Base-by-base conservation (phyloP, 2,329 filamentous ascomycete species). In the Elsinoe batatas region DNA sequence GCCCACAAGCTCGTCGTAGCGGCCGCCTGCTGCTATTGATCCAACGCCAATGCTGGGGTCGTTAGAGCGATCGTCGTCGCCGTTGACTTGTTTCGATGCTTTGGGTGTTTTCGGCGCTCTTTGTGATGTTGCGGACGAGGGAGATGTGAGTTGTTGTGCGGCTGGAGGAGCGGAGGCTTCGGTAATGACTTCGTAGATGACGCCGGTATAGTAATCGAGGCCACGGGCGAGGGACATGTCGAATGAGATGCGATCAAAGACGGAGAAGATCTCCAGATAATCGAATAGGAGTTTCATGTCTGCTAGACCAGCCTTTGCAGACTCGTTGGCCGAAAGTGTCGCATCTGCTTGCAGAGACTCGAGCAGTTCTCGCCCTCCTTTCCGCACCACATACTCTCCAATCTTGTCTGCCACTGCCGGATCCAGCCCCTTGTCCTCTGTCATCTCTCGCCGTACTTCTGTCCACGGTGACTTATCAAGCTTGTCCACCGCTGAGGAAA, bases 401-500 rank as follows among this genome's bases (percentile, higher is more conserved):
- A 96, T 95, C 65, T 82, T 85, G 72, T 96, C 90, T 46, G 91
- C 91, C 30, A 91, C 81, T 12, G 81, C 83, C 20, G 76, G 75
- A 40, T 82, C 80, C 1, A 97, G 77, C 0, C 89, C 90, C 75
- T 96, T 96, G 61, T 94, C 87, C 62, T 91, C 87, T 0, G 87
- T 85, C 91, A 96, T 96, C 70, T 96, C 91, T 70, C 86, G 87
- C 69, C 85, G 83, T 54, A 96, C 91, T 61, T 95, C 90, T 32
- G 79, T 80, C 91, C 91, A 96, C 1, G 90, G 86, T 30, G 71
- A 68, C 69, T 97, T 97, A 72, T 96, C 91, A 55, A 97, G 77
- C 76, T 97, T 97, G 75, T 97, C 91, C 46, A 97, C 91, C 1
- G 91, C 91, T 20, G 87, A 93, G 37, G 87, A 93, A 65, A 96